Evolutionary conservation across 2,329 filamentous ascomycete species (phyloP).

Genomic region (Talaromyces islandicus): DNA sequence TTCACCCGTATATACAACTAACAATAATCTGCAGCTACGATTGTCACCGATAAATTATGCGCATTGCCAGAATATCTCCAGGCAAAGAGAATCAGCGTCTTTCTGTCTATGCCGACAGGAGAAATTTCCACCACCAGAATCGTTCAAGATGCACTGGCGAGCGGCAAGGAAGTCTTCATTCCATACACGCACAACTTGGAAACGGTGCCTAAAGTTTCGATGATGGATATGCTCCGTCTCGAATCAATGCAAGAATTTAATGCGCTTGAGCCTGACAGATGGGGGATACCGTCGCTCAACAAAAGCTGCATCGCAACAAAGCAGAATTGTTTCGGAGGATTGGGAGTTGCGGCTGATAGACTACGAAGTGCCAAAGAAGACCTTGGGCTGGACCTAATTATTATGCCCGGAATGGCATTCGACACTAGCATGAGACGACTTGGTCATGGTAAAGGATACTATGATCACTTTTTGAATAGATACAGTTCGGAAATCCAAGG

Average conservation of each 20-base stretch:
- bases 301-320: constrained; percentile 59
- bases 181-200: constrained; percentile 71
- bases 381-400: constrained; percentile 68
- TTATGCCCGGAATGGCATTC: constrained; percentile 92
- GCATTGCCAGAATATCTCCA: constrained; percentile 67
- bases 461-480: constrained; percentile 83
- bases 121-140: constrained; percentile 82
- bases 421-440: constrained; percentile 69
- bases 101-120: constrained; percentile 83
- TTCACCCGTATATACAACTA: constrained; percentile 12
- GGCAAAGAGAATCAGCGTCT: constrained; percentile 73
- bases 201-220: constrained; percentile 50
- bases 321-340: constrained; percentile 66
- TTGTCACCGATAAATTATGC: constrained; percentile 60
- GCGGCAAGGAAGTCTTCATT: constrained; percentile 82
- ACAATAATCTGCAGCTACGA: constrained; percentile 49
- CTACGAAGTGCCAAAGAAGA: constrained; percentile 14
- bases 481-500: constrained; percentile 50
- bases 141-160: constrained; percentile 69
- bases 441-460: constrained; percentile 94
- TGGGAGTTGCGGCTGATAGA: constrained; percentile 31
- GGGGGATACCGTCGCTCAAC: constrained; percentile 88
- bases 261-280: constrained; percentile 68
- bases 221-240: constrained; percentile 95
- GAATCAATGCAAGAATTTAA: constrained; percentile 70